These are phyloP conservation scores for Aegilops speltoides DNA, from an alignment of 176 grass and related monocot species.

Conservation along the genomic window DNA sequence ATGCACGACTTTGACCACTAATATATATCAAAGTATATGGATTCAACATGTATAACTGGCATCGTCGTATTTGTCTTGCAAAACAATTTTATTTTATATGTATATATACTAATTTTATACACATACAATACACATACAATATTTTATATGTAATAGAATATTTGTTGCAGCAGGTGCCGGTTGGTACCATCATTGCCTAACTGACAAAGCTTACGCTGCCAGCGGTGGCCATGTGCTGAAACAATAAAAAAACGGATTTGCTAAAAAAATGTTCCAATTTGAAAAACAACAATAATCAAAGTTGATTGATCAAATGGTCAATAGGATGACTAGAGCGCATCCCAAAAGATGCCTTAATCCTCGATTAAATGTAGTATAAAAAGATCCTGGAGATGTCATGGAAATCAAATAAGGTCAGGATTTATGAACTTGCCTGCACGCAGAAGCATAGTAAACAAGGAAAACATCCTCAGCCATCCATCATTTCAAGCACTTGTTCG, in stretches of 20 bases:
- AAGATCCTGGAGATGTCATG: background rate
- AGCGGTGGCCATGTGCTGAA: background rate
- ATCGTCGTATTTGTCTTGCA: no score
- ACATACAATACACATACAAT: no score
- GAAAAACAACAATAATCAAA: background rate
- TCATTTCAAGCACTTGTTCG: background rate
- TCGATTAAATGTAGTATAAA: background rate
- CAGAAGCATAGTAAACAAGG: background rate
- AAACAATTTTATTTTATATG: no score
- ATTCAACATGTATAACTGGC: no score
- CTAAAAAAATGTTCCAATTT: background rate
- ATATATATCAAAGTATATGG: no score
- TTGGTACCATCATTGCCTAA: background rate
- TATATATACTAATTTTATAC: no score
- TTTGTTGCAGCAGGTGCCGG: background rate
- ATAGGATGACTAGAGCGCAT: background rate
- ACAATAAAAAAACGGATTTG: background rate
- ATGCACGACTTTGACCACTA: no score
- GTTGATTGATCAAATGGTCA: background rate
- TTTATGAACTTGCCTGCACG: slow-evolving; percentile 26
- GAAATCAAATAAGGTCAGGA: background rate
- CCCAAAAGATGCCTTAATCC: background rate
- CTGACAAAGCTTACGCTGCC: background rate
- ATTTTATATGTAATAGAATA: background rate
- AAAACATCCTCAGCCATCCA: background rate